Base-by-base conservation (phyloP, 768 basidiomycete genomes). In the Naganishia vaughanmartiniae region DNA sequence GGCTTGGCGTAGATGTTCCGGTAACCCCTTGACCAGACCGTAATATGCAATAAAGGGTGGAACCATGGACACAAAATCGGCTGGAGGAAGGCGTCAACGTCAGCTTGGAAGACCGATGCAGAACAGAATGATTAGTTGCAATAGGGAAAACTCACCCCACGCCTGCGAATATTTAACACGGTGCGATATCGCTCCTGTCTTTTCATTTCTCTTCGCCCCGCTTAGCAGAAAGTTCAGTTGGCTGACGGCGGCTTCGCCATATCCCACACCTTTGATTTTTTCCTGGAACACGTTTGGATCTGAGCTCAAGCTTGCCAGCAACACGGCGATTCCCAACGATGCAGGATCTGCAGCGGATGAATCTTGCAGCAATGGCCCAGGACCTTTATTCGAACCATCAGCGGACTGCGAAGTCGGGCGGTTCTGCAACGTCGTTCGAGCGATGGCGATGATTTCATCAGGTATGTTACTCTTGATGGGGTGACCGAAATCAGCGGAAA, bases 1-100 rank as follows among this genome's bases (percentile, higher is more conserved):
- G 2, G 81, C 83, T 26, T 77, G 74, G 66, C 82, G 78, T 1
- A 85, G 71, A 28, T 84, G 80, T 21, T 79, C 79, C 55, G 79
- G 78, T 69, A 84, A 82, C 17, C 71, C 65, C 30, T 73, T 76
- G n/a, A 80, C 69, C 1, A 77, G 82, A 9, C 81, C 84, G 74
- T 82, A 84, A 72, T 80, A 82, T 24, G 84, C 84, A 33, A 85
- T 76, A 75, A 83, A 85, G 14, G 84, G 84, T 33, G 83, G 83
- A 0, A 82, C 84, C 83, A 84, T 84, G 72, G 80, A 84, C 0
- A 84, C 80, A 21, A 75, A 80, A 68, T 83, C 82, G 31, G 82
- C 79, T 82, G 80, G 9, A 51, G 48, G 24, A 12, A 12, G 7
- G 24, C 19, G 21, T 51, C 4, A 24, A 14, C 42, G 17, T n/a